Percentiles rank a stretch among this genome's conserved stretches.
phyloP scores from a whole-genome alignment of 139 green algal genomes.

The Chlamydomonas sp. region DNA sequence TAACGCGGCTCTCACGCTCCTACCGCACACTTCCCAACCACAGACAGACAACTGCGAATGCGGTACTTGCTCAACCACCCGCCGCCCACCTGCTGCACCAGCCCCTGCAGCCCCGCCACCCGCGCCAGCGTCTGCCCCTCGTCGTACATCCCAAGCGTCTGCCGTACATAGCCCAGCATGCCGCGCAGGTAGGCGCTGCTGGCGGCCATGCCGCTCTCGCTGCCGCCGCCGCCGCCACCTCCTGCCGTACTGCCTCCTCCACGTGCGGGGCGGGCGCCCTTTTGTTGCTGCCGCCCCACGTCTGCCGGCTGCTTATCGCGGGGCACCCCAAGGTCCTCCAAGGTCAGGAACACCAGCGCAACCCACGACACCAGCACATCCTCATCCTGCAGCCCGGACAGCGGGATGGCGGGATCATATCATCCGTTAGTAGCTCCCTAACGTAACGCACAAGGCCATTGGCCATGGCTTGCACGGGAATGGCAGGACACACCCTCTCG shows the following conservation, averaged over 20 bases:
- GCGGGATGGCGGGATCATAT: neutral
- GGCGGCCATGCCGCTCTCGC: neutral
- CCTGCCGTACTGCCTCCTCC: slow-evolving; percentile 10
- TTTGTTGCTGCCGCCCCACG: slow-evolving; percentile 33
- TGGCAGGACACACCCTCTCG: too few species aligned
- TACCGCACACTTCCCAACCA: too few species aligned
- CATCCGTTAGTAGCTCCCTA: neutral
- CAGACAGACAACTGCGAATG: too few species aligned
- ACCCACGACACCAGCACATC: slow-evolving; percentile 71
- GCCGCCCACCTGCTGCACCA: slow-evolving; percentile 24
- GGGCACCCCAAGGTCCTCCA: slow-evolving; percentile 63
- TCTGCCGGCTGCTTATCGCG: neutral
- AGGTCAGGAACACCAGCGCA: slow-evolving; percentile 69
- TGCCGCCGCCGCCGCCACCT: neutral
- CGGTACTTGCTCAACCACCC: too few species aligned
- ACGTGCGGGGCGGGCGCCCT: neutral
- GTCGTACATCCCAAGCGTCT: slow-evolving; percentile 59
- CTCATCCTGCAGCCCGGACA: slow-evolving; percentile 20
- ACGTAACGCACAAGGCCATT: too few species aligned
- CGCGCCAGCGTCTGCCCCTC: slow-evolving; percentile 42
- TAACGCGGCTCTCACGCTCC: too few species aligned
- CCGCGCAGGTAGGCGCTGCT: slow-evolving; percentile 41
- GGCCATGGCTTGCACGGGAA: too few species aligned
- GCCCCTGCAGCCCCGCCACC: slow-evolving; percentile 47
- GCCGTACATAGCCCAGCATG: slow-evolving; percentile 60